Evolutionary conservation across 1,139 yeast species (phyloP).

Genomic region (Sugiyamaella paludigena): DNA sequence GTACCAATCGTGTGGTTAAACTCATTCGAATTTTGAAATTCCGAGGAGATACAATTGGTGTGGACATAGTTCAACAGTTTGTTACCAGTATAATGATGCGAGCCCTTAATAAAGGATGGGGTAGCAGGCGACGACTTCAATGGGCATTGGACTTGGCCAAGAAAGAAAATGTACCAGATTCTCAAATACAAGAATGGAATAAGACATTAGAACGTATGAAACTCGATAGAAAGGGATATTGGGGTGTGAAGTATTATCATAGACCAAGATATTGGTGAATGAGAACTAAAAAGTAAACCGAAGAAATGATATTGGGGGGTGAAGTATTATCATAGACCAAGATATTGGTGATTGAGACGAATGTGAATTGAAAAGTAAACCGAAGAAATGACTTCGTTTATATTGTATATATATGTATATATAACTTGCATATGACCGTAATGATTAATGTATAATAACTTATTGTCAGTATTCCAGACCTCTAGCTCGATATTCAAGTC

Average conservation of each 20-base stretch:
- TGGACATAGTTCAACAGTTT: conserved; percentile 15
- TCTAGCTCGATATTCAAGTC: no score
- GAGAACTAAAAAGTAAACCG: no score
- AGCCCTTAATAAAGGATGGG: conserved; percentile 17
- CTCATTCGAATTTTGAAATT: conserved; percentile 20
- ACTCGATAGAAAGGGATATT: conserved; percentile 18
- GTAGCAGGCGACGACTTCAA: conserved; percentile 22
- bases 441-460: no score
- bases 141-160: conserved; percentile 28
- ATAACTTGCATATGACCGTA: no score
- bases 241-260: conserved; percentile 16
- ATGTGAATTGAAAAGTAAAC: no score
- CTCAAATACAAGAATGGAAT: conserved; percentile 19
- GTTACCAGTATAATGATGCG: conserved; percentile 20
- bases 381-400: conserved; percentile 17
- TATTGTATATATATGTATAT: no score
- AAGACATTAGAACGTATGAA: conserved; percentile 16
- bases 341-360: conserved; percentile 4
- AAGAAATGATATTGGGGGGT: conserved; percentile 20
- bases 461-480: no score
- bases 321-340: conserved; percentile 7
- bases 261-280: conserved; percentile 4
- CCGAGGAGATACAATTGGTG: conserved; percentile 17
- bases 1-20: conserved; percentile 20
- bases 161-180: conserved; percentile 21